Percentiles rank a stretch among this genome's conserved stretches.
These are phyloP conservation scores for Rutstroemia sp. DNA, from an alignment of 2,329 filamentous ascomycete species.

Conservation along the genomic window DNA sequence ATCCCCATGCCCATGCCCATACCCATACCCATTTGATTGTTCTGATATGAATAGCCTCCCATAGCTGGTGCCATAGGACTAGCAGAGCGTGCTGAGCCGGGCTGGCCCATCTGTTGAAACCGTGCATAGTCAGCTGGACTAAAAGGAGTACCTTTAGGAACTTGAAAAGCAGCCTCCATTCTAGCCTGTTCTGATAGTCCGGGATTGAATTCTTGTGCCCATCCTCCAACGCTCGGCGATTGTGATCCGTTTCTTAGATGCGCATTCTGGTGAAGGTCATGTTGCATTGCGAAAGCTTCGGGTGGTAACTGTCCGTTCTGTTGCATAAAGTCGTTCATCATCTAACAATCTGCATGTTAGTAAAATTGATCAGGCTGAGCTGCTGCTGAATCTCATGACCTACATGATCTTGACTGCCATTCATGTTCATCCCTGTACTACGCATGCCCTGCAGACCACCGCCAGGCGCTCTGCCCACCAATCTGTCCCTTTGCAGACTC, in stretches of 20 bases:
- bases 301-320: conserved; percentile 56
- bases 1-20: conserved; percentile 51
- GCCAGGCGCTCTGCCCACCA: conserved; percentile 67
- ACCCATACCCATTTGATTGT: conserved; percentile 37
- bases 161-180: conserved; percentile 66
- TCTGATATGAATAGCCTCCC: conserved; percentile 42
- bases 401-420: conserved; percentile 63
- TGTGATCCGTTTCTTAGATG: conserved; percentile 21
- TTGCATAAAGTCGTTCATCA: conserved; percentile 91
- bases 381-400: conserved; percentile 11
- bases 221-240: conserved; percentile 40
- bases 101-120: conserved; percentile 67
- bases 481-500: conserved; percentile 82
- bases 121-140: conserved; percentile 78
- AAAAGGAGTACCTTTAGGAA: conserved; percentile 54
- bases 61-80: conserved; percentile 48
- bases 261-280: conserved; percentile 24
- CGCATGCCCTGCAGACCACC: conserved; percentile 71
- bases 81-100: conserved; percentile 45
- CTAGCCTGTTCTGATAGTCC: conserved; percentile 47
- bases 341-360: conserved; percentile 42
- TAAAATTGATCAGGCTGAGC: neutral
- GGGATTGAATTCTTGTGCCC: conserved; percentile 58
- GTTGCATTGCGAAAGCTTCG: conserved; percentile 29
- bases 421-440: conserved; percentile 44